A percentile compares a stretch with the other conserved stretches of the same genome.
Evolutionary conservation across 2,329 filamentous ascomycete genomes (phyloP).

Genomic region (Ramichloridium luteum): DNA sequence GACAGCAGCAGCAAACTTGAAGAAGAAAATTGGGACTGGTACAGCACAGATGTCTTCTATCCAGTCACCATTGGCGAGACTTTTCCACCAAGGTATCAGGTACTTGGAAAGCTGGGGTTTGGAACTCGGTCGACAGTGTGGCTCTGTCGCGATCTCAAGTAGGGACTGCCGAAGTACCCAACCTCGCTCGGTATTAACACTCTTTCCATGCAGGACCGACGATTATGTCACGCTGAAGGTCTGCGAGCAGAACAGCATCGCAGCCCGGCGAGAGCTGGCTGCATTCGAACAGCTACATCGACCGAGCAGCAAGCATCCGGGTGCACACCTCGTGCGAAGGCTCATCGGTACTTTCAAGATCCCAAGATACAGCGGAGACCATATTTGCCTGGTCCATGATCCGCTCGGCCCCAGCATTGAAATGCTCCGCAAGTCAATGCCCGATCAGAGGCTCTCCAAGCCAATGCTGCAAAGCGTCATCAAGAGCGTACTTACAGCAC

Average conservation of each 20-base stretch:
- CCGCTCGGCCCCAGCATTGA: neutral
- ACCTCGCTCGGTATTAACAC: too few relatives aligned
- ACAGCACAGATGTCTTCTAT: conserved; percentile 4
- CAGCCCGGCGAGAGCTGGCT: conserved; percentile 3
- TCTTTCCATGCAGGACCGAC: conserved; percentile 2
- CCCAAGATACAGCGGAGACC: neutral
- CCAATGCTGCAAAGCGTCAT: neutral
- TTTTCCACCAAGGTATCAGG: conserved; percentile 4
- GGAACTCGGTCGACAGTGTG: conserved; percentile 7
- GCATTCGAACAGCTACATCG: conserved; percentile 4
- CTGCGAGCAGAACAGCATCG: conserved; percentile 4
- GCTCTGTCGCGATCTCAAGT: conserved; percentile 8
- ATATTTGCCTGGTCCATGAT: neutral
- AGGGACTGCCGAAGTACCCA: too few relatives aligned
- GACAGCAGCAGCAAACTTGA: conserved; percentile 5
- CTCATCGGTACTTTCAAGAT: neutral
- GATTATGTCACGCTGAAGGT: conserved; percentile 5
- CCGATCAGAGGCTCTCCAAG: neutral
- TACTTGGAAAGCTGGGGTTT: conserved; percentile 6
- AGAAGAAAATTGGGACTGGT: conserved; percentile 6
- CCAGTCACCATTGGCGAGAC: conserved; percentile 4
- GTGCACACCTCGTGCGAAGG: neutral
- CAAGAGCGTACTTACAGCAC: conserved; percentile 1
- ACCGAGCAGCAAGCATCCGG: neutral
- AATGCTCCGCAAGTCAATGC: neutral